Evolutionary conservation across 1,284 basidiomycete species (phyloP), one percentile per base, ranked within the genome.

Genomic region (Apiotrichum brassicae): DNA sequence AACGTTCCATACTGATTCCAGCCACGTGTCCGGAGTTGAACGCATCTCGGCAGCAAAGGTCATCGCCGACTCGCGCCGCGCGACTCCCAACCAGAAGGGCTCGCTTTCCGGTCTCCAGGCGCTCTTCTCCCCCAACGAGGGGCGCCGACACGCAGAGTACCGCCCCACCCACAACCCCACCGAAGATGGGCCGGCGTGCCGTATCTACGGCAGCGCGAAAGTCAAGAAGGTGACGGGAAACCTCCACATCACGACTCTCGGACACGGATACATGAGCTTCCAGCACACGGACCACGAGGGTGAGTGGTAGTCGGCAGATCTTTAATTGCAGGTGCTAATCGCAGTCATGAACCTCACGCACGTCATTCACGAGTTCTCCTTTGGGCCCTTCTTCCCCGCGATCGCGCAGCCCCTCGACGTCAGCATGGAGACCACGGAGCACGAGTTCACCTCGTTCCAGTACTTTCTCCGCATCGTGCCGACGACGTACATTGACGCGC

Each of bases 391-490:
- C 76, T 97, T 97, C 76, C 94, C 94, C 1, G 86, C 92, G 45
- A 97, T 98, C 52, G 80, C 83, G 0, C 94, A 98, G 70, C 94
- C 94, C 3, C 79, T 98, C 30, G 94, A 97, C 64, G 83, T 90
- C 65, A 88, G 87, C 0, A 85, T 87, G 53, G 91, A 97, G 68
- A 71, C 85, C 1, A 84, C 93, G 0, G 71, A 82, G 30, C 79
- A 91, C 38, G 88, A 82, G n/a, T 94, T 94, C 71, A 78, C 88
- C 49, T 85, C 87, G n/a, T 97, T 92, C 72, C 91, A 95, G 68
- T 97, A 98, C 70, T 97, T 88, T 77, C 76, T 97, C 14, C 86
- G 87, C 40, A 86, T 97, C 53, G 92, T 98, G 3, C 93, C 94
- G 0, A 97, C 94, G 0, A 87, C 85, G 3, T 97, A 97, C 72